Percentiles rank a stretch among this genome's conserved stretches.
Evolutionary conservation across 1,284 basidiomycete species (phyloP).

Genomic region (Golubevia pallescens): DNA sequence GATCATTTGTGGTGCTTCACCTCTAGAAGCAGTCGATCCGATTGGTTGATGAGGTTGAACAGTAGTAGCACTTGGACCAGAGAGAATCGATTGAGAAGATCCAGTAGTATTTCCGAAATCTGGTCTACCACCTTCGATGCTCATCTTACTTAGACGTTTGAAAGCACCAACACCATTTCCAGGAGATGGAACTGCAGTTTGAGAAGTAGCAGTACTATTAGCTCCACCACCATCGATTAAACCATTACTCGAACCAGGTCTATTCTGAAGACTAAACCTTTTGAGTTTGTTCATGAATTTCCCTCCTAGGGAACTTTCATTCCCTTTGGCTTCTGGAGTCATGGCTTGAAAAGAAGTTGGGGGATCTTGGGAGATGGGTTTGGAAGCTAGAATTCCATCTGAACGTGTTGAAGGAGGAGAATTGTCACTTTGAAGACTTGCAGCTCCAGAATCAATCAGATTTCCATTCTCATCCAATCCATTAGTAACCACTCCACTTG

Average conservation of each 20-base stretch:
- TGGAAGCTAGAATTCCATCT: not conserved
- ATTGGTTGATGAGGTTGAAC: not conserved
- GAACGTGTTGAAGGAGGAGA: too few species aligned
- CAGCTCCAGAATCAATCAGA: too few species aligned
- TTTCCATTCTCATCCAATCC: too few species aligned
- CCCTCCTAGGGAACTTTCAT: slow-evolving; percentile 27
- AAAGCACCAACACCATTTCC: too few species aligned
- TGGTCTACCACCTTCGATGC: not conserved
- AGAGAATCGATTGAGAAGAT: not conserved
- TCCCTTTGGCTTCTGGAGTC: slow-evolving; percentile 42
- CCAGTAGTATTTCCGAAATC: not conserved
- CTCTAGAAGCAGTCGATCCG: not conserved
- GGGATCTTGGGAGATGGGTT: slow-evolving; percentile 13
- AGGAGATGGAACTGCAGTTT: not conserved
- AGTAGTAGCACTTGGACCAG: not conserved
- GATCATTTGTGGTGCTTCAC: not conserved
- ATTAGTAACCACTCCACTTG: too few species aligned
- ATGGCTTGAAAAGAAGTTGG: slow-evolving; percentile 48
- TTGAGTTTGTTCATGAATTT: slow-evolving; percentile 46
- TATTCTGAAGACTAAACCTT: slow-evolving; percentile 15
- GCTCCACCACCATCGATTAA: too few species aligned
- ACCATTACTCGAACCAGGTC: too few species aligned
- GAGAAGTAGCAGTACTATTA: not conserved
- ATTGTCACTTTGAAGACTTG: too few species aligned
- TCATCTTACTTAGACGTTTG: too few species aligned